A percentile compares a stretch with the other conserved stretches of the same genome.
These are phyloP conservation scores for Leccinum proliferum DNA, from an alignment of 1,284 basidiomycete genomes.

Conservation along the genomic window DNA sequence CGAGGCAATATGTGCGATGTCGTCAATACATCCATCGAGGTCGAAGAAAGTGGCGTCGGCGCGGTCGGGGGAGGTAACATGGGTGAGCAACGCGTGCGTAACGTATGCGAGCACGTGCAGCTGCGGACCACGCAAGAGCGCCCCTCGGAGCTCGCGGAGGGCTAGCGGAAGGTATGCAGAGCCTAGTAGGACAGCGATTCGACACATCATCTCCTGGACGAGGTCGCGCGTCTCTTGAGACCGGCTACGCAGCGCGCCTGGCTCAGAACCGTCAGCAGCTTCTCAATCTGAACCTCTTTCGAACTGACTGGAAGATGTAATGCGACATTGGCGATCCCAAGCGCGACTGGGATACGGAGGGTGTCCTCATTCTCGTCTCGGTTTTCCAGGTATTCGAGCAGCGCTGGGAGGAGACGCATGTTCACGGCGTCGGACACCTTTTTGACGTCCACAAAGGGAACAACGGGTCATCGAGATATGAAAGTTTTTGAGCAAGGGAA, in stretches of 20 bases:
- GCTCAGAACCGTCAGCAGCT: slow-evolving; percentile 79
- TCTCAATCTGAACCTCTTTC: slow-evolving; percentile 71
- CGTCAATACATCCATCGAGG: slow-evolving; percentile 76
- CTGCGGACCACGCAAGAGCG: slow-evolving; percentile 89
- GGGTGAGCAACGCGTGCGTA: slow-evolving; percentile 77
- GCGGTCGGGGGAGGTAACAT: slow-evolving; percentile 62
- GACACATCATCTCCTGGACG: slow-evolving; percentile 79
- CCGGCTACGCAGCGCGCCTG: slow-evolving; percentile 83
- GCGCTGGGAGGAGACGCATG: slow-evolving; percentile 66
- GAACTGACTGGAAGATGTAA: slow-evolving; percentile 70
- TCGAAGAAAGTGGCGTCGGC: slow-evolving; percentile 43
- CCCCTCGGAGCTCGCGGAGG: slow-evolving; percentile 77
- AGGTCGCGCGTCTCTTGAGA: slow-evolving; percentile 94
- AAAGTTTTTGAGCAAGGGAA: slow-evolving; percentile 88
- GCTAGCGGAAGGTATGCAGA: slow-evolving; percentile 70
- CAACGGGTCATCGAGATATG: slow-evolving; percentile 67
- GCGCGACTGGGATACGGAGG: slow-evolving; percentile 82
- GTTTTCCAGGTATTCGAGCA: slow-evolving; percentile 76
- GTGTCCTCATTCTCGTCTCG: slow-evolving; percentile 83
- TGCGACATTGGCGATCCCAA: slow-evolving; percentile 86
- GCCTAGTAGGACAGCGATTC: slow-evolving; percentile 76
- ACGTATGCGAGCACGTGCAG: slow-evolving; percentile 90
- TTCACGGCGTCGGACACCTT: slow-evolving; percentile 78
- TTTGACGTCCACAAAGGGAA: slow-evolving; percentile 27
- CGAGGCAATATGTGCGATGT: slow-evolving; percentile 77